phyloP scores from a whole-genome alignment of 2,329 filamentous ascomycete genomes.

The Raffaelea albimanens region DNA sequence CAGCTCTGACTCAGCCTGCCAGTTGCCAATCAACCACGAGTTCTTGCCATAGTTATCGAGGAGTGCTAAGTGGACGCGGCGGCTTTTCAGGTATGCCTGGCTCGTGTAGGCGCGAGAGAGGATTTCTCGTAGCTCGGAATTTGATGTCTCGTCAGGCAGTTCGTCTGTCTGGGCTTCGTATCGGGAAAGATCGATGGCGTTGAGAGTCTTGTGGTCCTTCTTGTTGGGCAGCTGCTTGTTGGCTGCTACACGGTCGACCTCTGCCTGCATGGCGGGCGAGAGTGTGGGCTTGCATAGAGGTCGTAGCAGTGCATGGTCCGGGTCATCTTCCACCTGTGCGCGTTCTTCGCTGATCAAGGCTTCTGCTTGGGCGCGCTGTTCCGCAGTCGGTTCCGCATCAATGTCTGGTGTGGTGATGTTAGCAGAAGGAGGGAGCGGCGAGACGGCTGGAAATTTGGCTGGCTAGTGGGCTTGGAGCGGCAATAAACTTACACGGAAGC shows the following conservation, averaged over 20 bases:
- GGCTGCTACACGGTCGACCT: conserved; percentile 57
- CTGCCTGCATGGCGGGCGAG: conserved; percentile 55
- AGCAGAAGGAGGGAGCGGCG: conserved; percentile 10
- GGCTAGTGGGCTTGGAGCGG: no score
- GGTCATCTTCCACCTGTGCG: conserved; percentile 25
- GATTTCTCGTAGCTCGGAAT: conserved; percentile 46
- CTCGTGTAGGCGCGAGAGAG: conserved; percentile 45
- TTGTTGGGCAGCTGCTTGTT: conserved; percentile 4
- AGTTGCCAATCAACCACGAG: conserved; percentile 82
- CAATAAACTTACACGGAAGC: conserved; percentile 58
- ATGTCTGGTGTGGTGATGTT: conserved; percentile 51
- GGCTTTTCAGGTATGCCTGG: conserved; percentile 41
- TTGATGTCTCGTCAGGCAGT: conserved; percentile 11
- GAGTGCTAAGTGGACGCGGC: conserved; percentile 53
- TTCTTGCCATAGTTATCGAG: conserved; percentile 79
- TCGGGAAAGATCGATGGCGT: conserved; percentile 63
- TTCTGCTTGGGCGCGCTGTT: conserved; percentile 56
- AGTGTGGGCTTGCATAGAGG: conserved; percentile 43
- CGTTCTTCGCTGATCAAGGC: conserved; percentile 62
- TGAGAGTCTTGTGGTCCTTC: conserved; percentile 25
- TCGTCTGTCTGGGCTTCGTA: conserved; percentile 65
- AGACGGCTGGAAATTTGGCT: no score
- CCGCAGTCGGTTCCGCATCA: conserved; percentile 58
- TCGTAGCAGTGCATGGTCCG: conserved; percentile 51
- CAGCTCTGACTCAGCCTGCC: conserved; percentile 65